A percentile compares a stretch with the other conserved stretches of the same genome.
Evolutionary conservation across 2,329 filamentous ascomycete genomes (phyloP).

Genomic region (Phaeoacremonium minimum): DNA sequence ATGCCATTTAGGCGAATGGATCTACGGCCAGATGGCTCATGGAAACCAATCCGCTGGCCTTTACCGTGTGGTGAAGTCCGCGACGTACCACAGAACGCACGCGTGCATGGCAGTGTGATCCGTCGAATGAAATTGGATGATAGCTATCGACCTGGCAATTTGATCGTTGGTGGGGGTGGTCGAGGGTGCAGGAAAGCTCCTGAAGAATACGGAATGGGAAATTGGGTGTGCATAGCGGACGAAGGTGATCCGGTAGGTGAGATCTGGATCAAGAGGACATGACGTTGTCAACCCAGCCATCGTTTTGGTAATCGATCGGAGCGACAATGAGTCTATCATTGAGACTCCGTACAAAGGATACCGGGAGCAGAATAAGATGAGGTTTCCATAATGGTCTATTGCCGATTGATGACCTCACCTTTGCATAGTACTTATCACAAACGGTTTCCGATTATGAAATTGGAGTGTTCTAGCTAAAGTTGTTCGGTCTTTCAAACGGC

Average conservation of each 20-base stretch:
- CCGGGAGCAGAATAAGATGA: no score
- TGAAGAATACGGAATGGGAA: slow-evolving; percentile 59
- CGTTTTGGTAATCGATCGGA: no score
- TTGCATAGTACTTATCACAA: no score
- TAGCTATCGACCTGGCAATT: slow-evolving; percentile 69
- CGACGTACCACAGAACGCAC: slow-evolving; percentile 67
- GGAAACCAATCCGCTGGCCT: slow-evolving; percentile 79
- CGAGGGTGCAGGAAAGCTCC: slow-evolving; percentile 62
- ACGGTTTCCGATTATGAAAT: no score
- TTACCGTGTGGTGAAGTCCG: slow-evolving; percentile 73
- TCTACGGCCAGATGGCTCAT: slow-evolving; percentile 64
- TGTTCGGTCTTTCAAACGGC: no score
- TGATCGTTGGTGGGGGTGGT: slow-evolving; percentile 76
- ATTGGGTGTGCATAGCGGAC: slow-evolving; percentile 65
- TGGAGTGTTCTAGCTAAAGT: no score
- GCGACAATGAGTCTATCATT: no score
- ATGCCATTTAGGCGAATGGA: slow-evolving; percentile 81
- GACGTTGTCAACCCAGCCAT: no score
- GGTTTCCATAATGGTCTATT: no score
- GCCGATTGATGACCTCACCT: no score
- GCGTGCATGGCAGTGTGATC: slow-evolving; percentile 72
- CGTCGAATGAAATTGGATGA: slow-evolving; percentile 62
- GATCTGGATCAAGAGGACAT: slow-evolving; percentile 57
- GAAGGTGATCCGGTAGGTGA: slow-evolving; percentile 67
- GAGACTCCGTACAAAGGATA: no score